A percentile compares a stretch with the other conserved stretches of the same genome.
phyloP scores from a whole-genome alignment of 2,329 filamentous ascomycete species.

The Nothomitra cinnamomea region DNA sequence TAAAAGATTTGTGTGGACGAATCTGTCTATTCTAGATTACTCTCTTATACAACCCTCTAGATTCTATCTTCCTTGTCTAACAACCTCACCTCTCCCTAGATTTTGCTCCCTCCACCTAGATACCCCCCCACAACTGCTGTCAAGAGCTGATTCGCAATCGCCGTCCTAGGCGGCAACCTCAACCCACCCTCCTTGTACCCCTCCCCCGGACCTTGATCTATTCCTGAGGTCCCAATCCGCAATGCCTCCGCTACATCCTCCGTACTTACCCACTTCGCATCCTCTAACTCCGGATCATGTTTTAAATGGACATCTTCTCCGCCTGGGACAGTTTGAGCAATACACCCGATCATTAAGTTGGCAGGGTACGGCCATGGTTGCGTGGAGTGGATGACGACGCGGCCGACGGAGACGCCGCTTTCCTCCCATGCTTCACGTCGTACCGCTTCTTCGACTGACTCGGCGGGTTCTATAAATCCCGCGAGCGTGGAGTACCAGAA shows the following conservation, averaged over 20 bases:
- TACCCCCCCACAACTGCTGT: constrained; percentile 47
- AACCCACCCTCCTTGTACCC: constrained; percentile 62
- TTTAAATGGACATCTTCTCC: constrained; percentile 70
- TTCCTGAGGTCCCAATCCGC: constrained; percentile 42
- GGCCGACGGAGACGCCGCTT: constrained; percentile 56
- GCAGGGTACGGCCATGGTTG: constrained; percentile 82
- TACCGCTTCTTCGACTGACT: constrained; percentile 72
- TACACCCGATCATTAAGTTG: constrained; percentile 70
- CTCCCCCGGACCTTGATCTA: constrained; percentile 46
- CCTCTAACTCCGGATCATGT: constrained; percentile 81
- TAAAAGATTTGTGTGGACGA: too few relatives aligned
- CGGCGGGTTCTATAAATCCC: constrained; percentile 71
- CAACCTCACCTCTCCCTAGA: neutral
- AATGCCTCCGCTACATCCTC: constrained; percentile 69
- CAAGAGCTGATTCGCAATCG: constrained; percentile 84
- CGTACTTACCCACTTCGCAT: constrained; percentile 73
- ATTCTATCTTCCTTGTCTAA: too few relatives aligned
- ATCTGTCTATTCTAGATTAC: too few relatives aligned
- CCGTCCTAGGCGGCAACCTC: constrained; percentile 66
- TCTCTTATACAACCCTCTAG: too few relatives aligned
- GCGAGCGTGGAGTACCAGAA: constrained; percentile 81
- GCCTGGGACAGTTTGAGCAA: constrained; percentile 58
- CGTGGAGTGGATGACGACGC: constrained; percentile 66
- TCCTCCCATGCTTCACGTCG: constrained; percentile 78
- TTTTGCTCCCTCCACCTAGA: neutral